phyloP scores from a whole-genome alignment of 129 eudicot genomes.

The Tanacetum coccineum region DNA sequence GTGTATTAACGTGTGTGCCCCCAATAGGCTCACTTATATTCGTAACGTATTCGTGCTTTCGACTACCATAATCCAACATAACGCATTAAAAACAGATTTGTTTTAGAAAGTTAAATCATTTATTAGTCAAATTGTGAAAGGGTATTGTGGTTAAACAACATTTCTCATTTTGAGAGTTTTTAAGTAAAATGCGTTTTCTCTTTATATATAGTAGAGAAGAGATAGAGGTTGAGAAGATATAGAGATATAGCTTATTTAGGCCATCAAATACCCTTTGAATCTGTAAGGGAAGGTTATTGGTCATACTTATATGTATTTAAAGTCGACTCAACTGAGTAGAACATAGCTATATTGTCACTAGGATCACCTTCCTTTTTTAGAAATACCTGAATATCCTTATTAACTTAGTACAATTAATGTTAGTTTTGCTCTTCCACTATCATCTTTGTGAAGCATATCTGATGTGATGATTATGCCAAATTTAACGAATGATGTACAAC shows the following conservation, averaged over 20 bases:
- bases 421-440: neutral
- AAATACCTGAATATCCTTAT: neutral
- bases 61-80: too few species aligned
- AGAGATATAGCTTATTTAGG: neutral
- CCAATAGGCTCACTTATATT: too few species aligned
- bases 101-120: too few species aligned
- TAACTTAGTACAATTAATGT: neutral
- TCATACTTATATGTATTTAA: neutral
- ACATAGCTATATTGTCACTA: neutral
- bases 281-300: neutral
- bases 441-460: neutral
- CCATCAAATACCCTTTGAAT: neutral
- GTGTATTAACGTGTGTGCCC: too few species aligned
- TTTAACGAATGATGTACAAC: slow-evolving; percentile 12
- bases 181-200: too few species aligned
- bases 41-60: too few species aligned
- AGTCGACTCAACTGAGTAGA: neutral
- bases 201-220: neutral
- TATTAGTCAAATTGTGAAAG: too few species aligned
- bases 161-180: too few species aligned
- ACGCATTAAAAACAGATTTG: too few species aligned
- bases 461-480: slow-evolving; percentile 1
- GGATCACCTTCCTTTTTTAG: too few species aligned
- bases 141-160: too few species aligned
- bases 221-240: too few species aligned